Conservation (phyloP, 495 filamentous ascomycete genomes). For the Penicillium chermesinum region DNA sequence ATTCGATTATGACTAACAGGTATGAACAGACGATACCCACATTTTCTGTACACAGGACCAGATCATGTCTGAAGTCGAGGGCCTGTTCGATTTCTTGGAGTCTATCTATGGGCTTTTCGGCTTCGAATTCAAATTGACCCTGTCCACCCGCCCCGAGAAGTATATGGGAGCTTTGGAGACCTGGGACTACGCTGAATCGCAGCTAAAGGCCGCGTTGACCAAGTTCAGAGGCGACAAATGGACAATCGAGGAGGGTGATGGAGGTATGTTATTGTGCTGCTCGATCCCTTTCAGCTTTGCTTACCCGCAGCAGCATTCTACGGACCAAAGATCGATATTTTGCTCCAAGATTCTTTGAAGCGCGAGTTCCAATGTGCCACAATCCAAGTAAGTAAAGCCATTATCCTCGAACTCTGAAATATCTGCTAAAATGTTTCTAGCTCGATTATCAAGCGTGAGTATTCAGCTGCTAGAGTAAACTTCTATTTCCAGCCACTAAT, state of each 20-base stretch:
- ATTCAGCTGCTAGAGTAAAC: too few species aligned
- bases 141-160: conserved; percentile 92
- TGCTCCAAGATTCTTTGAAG: conserved; percentile 56
- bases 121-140: conserved; percentile 92
- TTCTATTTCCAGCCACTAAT: too few species aligned
- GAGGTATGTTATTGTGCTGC: too few species aligned
- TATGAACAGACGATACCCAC: conserved; percentile 70
- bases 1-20: background rate
- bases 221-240: conserved; percentile 74
- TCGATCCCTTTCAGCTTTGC: too few species aligned
- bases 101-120: conserved; percentile 84
- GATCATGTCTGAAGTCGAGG: conserved; percentile 77
- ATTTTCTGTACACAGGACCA: conserved; percentile 84
- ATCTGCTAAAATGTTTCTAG: conserved; percentile 1
- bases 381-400: conserved; percentile 46
- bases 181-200: conserved; percentile 81
- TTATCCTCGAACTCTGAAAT: background rate
- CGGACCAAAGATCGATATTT: conserved; percentile 90
- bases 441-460: conserved; percentile 94
- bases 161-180: conserved; percentile 80
- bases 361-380: conserved; percentile 89
- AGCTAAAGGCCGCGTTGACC: conserved; percentile 70
- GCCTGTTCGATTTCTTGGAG: conserved; percentile 81
- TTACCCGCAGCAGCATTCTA: too few species aligned
- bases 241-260: conserved; percentile 88